Evolutionary conservation across 23 red algal genomes (phyloP).

Genomic region (Gracilariopsis chorda): DNA sequence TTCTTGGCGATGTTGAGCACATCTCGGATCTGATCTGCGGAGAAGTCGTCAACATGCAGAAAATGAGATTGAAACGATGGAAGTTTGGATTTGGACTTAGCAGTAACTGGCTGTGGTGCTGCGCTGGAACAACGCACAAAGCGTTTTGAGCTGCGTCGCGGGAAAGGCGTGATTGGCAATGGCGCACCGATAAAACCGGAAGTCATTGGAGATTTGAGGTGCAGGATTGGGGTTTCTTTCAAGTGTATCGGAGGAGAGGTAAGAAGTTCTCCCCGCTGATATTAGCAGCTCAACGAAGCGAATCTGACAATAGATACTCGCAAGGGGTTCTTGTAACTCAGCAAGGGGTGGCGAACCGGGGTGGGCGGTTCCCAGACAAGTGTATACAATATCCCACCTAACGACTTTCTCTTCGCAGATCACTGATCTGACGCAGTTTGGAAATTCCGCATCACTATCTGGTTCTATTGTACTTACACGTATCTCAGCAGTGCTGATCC

Average conservation of each 20-base stretch:
- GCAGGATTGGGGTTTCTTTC: too few species aligned
- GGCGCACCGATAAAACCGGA: background rate
- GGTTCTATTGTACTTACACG: too few species aligned
- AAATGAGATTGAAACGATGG: constrained; percentile 71
- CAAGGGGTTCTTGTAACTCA: too few species aligned
- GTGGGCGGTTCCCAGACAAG: too few species aligned
- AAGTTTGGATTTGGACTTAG: background rate
- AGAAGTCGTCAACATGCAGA: constrained; percentile 85
- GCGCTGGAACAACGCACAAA: background rate
- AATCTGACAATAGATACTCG: too few species aligned
- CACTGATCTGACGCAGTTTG: background rate
- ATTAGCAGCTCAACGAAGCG: too few species aligned
- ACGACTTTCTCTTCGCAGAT: background rate
- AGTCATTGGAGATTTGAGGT: background rate
- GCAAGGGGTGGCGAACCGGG: too few species aligned
- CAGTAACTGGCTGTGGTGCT: background rate
- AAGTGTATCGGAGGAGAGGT: too few species aligned
- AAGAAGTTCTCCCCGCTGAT: too few species aligned
- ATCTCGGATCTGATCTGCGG: constrained; percentile 26
- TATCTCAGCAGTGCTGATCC: too few species aligned
- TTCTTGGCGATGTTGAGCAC: constrained; percentile 42
- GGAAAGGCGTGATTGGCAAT: background rate
- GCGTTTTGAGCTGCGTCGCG: background rate
- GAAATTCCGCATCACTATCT: too few species aligned
- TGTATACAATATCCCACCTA: background rate